These are phyloP conservation scores for Cladosporium sp. DNA, from an alignment of 2,329 filamentous ascomycete species.

Conservation along the genomic window DNA sequence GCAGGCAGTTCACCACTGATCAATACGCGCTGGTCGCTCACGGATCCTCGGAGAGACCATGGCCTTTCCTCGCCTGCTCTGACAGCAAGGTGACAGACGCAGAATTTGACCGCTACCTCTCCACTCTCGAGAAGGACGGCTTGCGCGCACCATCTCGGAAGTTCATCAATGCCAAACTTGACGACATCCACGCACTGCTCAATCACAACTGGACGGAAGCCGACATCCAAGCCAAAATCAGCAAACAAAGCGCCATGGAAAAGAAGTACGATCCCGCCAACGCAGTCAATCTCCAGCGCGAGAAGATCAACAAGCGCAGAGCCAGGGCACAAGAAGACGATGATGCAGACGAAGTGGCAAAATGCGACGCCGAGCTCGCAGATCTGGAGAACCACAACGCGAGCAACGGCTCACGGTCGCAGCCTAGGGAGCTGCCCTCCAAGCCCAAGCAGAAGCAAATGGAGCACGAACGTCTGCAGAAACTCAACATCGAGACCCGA, in stretches of 20 bases:
- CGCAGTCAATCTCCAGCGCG: conserved; percentile 67
- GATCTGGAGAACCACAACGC: conserved; percentile 61
- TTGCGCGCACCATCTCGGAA: conserved; percentile 73
- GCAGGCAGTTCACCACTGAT: conserved; percentile 77
- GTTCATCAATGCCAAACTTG: conserved; percentile 68
- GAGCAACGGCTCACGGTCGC: conserved; percentile 47
- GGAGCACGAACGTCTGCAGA: conserved; percentile 79
- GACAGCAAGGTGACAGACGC: conserved; percentile 75
- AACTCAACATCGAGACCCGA: conserved; percentile 82
- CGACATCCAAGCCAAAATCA: conserved; percentile 78
- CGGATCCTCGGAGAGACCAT: conserved; percentile 79
- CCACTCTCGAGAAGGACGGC: conserved; percentile 70
- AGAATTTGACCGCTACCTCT: conserved; percentile 80
- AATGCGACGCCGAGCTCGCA: conserved; percentile 51
- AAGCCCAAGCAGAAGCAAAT: conserved; percentile 51
- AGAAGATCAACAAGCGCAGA: conserved; percentile 64
- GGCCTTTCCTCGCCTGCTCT: conserved; percentile 88
- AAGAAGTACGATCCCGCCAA: conserved; percentile 52
- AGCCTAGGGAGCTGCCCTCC: conserved; percentile 39
- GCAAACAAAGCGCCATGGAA: conserved; percentile 67
- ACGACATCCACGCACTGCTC: conserved; percentile 77
- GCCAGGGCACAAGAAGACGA: conserved; percentile 66
- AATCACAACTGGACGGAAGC: conserved; percentile 79
- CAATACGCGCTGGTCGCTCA: conserved; percentile 81
- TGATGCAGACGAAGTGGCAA: conserved; percentile 58